Evolutionary conservation across 1,284 basidiomycete species (phyloP).

Genomic region (Neolentinus lepideus): DNA sequence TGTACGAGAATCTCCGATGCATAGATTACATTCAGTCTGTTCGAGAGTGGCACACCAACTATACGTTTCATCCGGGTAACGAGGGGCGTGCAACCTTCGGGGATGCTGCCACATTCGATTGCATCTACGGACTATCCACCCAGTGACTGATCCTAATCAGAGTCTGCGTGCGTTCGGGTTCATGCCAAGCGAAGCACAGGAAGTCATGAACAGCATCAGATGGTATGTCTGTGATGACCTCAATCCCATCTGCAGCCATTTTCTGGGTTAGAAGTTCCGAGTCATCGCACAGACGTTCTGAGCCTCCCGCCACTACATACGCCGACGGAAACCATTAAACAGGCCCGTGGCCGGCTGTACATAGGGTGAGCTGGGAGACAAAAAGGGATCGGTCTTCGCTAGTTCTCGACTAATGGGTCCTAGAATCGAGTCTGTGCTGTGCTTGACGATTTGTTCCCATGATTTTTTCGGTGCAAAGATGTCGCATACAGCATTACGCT

Average conservation of each 20-base stretch:
- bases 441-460: neutral
- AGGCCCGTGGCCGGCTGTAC: slow-evolving; percentile 7
- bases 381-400: slow-evolving; percentile 9
- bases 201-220: slow-evolving; percentile 14
- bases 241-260: slow-evolving; percentile 13
- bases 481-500: slow-evolving; percentile 8
- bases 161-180: slow-evolving; percentile 13
- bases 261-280: slow-evolving; percentile 10
- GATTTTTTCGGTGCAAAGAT: slow-evolving; percentile 6
- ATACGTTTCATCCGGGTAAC: no score
- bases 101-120: no score
- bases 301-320: slow-evolving; percentile 16
- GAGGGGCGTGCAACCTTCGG: no score
- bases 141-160: slow-evolving; percentile 7
- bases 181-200: slow-evolving; percentile 13
- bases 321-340: slow-evolving; percentile 18
- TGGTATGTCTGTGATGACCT: slow-evolving; percentile 7
- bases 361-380: slow-evolving; percentile 15
- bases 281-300: slow-evolving; percentile 19
- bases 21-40: no score
- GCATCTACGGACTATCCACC: slow-evolving; percentile 1
- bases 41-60: no score
- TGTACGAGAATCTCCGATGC: no score
- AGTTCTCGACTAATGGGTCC: slow-evolving; percentile 10
- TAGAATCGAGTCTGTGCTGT: slow-evolving; percentile 8